phyloP scores from a whole-genome alignment of 2,329 filamentous ascomycete species.

The Lasiodiplodia theobromae region DNA sequence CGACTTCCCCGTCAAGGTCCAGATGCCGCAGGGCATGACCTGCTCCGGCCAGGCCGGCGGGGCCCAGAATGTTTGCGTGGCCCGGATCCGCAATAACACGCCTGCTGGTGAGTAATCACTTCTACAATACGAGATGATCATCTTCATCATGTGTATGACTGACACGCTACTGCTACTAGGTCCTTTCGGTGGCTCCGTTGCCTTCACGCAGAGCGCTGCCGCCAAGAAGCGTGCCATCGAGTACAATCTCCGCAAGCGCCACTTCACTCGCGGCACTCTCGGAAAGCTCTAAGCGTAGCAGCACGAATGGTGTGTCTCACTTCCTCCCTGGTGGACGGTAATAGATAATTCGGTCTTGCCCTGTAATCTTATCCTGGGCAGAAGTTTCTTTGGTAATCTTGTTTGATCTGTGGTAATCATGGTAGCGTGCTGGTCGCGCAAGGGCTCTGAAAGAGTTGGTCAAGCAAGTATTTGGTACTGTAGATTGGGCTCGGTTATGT shows the following conservation, averaged over 20 bases:
- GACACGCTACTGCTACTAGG: conserved; percentile 43
- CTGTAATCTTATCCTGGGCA: neutral
- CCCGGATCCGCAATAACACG: conserved; percentile 68
- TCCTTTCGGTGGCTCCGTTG: conserved; percentile 71
- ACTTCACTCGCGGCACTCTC: conserved; percentile 45
- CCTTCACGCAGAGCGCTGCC: conserved; percentile 67
- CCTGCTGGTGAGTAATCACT: conserved; percentile 47
- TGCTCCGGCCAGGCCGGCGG: conserved; percentile 67
- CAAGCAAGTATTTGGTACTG: neutral
- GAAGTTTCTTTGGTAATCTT: conserved; percentile 30
- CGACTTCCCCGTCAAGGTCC: conserved; percentile 70
- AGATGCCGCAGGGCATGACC: conserved; percentile 73
- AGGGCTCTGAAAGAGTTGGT: neutral
- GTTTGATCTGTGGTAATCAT: neutral
- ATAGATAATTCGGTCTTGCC: conserved; percentile 31
- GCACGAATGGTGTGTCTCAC: neutral
- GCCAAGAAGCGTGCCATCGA: conserved; percentile 69
- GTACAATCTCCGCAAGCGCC: conserved; percentile 54
- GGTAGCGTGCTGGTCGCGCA: conserved; percentile 26
- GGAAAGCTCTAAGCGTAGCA: conserved; percentile 38
- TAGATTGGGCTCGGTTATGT: neutral
- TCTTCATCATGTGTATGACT: neutral
- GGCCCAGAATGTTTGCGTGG: conserved; percentile 69
- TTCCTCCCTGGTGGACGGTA: conserved; percentile 12
- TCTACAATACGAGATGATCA: neutral